phyloP scores from a whole-genome alignment of 2,329 filamentous ascomycete species.

The Colletotrichum acutatum region DNA sequence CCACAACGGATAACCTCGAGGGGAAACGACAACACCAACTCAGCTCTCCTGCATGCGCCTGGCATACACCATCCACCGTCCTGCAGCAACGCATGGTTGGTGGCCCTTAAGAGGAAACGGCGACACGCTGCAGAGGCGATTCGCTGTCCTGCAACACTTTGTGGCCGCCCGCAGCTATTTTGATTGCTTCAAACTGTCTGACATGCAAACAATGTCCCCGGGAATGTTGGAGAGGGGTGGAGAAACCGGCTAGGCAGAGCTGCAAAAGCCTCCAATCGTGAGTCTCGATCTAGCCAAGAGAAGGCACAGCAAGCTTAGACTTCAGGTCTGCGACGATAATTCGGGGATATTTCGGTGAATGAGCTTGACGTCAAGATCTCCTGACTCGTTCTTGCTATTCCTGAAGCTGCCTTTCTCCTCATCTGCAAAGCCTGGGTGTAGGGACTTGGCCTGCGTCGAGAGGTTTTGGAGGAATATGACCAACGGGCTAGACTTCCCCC shows the following conservation, averaged over 20 bases:
- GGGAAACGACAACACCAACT: background rate
- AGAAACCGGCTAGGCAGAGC: conserved; percentile 11
- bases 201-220: conserved; percentile 15
- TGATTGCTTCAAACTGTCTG: conserved; percentile 19
- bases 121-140: conserved; percentile 18
- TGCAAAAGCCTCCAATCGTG: conserved; percentile 24
- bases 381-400: conserved; percentile 18
- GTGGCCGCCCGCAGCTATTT: conserved; percentile 21
- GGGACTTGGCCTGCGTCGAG: conserved; percentile 22
- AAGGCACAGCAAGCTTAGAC: conserved; percentile 32
- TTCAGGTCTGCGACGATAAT: conserved; percentile 26
- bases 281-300: conserved; percentile 27
- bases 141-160: conserved; percentile 20
- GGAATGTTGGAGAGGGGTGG: conserved; percentile 23
- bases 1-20: background rate
- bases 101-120: background rate
- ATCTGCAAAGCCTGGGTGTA: conserved; percentile 8
- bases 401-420: conserved; percentile 23
- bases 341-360: conserved; percentile 33
- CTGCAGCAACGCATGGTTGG: conserved; percentile 7
- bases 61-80: background rate
- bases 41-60: background rate
- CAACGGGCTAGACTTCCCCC: conserved; percentile 9
- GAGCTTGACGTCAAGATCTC: conserved; percentile 24
- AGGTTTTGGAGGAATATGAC: conserved; percentile 12